Evolutionary conservation across 164 flowering plant genomes (phyloP), one percentile per base, ranked within the genome.

Genomic region (Piper betle): DNA sequence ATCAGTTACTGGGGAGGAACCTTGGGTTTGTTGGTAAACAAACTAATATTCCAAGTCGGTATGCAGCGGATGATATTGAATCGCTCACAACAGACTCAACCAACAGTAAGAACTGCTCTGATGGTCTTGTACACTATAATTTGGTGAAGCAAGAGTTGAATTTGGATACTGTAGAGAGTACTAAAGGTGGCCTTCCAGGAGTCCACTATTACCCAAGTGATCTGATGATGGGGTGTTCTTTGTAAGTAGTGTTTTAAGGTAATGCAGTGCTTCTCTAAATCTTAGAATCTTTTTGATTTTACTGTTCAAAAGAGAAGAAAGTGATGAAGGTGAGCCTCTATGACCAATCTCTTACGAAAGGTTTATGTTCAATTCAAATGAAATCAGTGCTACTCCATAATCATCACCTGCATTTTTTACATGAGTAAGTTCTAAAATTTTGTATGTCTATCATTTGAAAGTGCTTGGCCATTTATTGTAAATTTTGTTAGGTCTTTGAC

Each of bases 161-260:
- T 65, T 40, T 76, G 62, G 82, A 83, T 37, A 70, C 72, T 43
- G 9, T 67, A 46, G 81, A 73, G 43, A 72, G 69, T 75, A 71
- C 72, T 39, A 82, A 65, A 64, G 72, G 68, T 55, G 77, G 79
- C 38, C 52, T 65, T 18, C 78, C 81, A 3, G 54, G 64, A 52
- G 38, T 78, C 25, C 82, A 66, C 50, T 72, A 77, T 63, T 65
- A 83, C 53, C 65, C 81, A 10, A 78, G 66, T 63, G 86, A 84
- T 72, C 76, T 79, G 58, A 87, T 78, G 86, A 72, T n/a, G n/a
- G n/a, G n/a, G 90, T 62, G 81, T 80, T 53, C 78, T 84, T 72
- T 80, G 84, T 15, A 79, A 86, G 71, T 81, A 83, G 85, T 85
- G 80, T 79, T 72, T 43, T 8, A 10, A 43, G 50, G 50, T 43